Evolutionary conservation across 2,329 filamentous ascomycete genomes (phyloP).

Genomic region (Aspergillus sp.): DNA sequence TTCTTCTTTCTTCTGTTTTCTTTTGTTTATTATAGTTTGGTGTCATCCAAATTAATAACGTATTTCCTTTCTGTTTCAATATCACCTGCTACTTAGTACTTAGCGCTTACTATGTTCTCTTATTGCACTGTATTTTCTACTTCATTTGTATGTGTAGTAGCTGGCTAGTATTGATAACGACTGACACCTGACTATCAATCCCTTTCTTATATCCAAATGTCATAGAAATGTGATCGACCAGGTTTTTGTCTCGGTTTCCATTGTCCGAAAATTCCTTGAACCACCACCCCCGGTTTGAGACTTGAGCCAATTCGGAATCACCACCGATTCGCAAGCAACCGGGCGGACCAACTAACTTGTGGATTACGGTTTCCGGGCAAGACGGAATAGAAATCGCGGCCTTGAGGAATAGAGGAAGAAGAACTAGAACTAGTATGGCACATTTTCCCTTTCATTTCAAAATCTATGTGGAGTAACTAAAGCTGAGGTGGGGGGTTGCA

Average conservation of each 20-base stretch:
- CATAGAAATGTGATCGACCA: not conserved
- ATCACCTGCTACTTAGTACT: not conserved
- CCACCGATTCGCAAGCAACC: too few relatives aligned
- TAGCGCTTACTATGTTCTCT: not conserved
- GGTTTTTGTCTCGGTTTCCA: too few relatives aligned
- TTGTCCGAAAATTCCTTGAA: too few relatives aligned
- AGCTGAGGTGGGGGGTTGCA: not conserved
- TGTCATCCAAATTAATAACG: not conserved
- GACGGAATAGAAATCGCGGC: too few relatives aligned
- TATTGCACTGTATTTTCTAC: not conserved
- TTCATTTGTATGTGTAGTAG: not conserved
- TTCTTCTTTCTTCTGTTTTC: slow-evolving; percentile 9
- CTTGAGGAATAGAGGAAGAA: not conserved
- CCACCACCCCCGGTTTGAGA: too few relatives aligned
- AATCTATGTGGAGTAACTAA: not conserved
- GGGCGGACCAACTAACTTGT: too few relatives aligned
- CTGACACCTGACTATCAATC: not conserved
- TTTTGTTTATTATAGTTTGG: not conserved
- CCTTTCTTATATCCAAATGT: not conserved
- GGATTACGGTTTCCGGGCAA: too few relatives aligned
- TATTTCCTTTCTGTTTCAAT: slow-evolving; percentile 10
- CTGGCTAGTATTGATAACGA: not conserved
- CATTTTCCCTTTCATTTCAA: not conserved
- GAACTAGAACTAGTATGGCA: not conserved
- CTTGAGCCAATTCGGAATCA: too few relatives aligned